Evolutionary conservation across 106 monocot genomes (phyloP).

Genomic region (Iris macrosiphon): DNA sequence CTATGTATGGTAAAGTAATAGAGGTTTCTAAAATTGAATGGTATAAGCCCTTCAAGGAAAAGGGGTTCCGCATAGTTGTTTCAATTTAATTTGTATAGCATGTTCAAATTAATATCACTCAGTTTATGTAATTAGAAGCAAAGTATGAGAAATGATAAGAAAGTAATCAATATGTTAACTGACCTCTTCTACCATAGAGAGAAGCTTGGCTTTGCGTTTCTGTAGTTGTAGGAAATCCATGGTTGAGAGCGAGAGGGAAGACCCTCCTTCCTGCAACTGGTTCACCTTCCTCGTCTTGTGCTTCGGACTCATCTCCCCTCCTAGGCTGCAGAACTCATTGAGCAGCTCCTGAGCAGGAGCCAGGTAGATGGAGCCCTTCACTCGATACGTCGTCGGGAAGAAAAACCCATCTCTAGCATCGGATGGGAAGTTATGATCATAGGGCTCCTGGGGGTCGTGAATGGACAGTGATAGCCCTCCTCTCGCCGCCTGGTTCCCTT

Average conservation of each 20-base stretch:
- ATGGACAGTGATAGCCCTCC: slow-evolving; percentile 42
- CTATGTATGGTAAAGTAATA: slow-evolving; percentile 30
- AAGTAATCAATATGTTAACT: slow-evolving; percentile 2
- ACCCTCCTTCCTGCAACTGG: slow-evolving; percentile 26
- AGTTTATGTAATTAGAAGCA: too few species aligned
- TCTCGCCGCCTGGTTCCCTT: slow-evolving; percentile 3
- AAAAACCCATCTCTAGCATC: not conserved
- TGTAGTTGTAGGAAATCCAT: slow-evolving; percentile 37
- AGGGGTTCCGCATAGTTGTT: too few species aligned
- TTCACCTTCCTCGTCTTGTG: not conserved
- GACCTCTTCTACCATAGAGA: slow-evolving; percentile 60
- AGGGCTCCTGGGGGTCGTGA: slow-evolving; percentile 3
- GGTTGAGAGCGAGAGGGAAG: slow-evolving; percentile 25
- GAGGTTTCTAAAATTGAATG: slow-evolving; percentile 50
- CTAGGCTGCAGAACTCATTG: slow-evolving; percentile 43
- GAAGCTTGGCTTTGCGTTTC: slow-evolving; percentile 34
- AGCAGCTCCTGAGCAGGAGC: slow-evolving; percentile 36
- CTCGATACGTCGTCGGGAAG: not conserved
- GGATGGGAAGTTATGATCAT: not conserved
- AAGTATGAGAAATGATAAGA: too few species aligned
- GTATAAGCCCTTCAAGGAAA: too few species aligned
- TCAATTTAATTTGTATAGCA: too few species aligned
- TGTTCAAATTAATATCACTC: too few species aligned
- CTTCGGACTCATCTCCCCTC: not conserved
- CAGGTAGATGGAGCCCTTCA: slow-evolving; percentile 37